Evolutionary conservation across 1,139 yeast genomes (phyloP).

Genomic region (Meyerozyma guilliermondii): DNA sequence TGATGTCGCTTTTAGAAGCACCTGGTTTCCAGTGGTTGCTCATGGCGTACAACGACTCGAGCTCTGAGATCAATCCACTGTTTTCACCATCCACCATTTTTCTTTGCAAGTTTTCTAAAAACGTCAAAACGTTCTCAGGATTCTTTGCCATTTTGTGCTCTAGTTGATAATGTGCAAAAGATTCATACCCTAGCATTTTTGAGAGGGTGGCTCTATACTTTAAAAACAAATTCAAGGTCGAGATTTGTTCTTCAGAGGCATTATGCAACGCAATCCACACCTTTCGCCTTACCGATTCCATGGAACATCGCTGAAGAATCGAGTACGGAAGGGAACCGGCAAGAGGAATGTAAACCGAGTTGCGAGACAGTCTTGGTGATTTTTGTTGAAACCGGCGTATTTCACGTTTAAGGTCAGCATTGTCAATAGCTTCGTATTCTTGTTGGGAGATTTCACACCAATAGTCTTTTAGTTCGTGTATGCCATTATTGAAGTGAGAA

Average conservation of each 20-base stretch:
- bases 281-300: conserved; percentile 54
- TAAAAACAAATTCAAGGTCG: conserved; percentile 53
- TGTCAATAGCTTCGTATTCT: conserved; percentile 28
- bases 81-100: conserved; percentile 26
- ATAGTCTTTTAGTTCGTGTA: conserved; percentile 37
- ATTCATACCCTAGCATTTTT: conserved; percentile 61
- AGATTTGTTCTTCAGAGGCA: conserved; percentile 54
- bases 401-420: conserved; percentile 18
- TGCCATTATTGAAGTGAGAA: conserved; percentile 65
- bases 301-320: conserved; percentile 55
- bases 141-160: conserved; percentile 86
- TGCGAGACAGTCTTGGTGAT: neutral
- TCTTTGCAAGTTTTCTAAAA: conserved; percentile 54
- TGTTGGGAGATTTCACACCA: conserved; percentile 32
- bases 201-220: conserved; percentile 70
- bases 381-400: conserved; percentile 11
- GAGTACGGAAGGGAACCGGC: conserved; percentile 65
- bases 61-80: conserved; percentile 56
- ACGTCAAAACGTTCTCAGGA: conserved; percentile 71
- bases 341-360: conserved; percentile 49
- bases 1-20: conserved; percentile 21
- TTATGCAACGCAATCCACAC: conserved; percentile 75
- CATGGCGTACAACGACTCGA: conserved; percentile 32
- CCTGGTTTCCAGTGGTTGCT: conserved; percentile 1
- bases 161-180: conserved; percentile 77